Percentiles rank a stretch among this genome's conserved stretches.
phyloP scores from a whole-genome alignment of 148 eudicot genomes.

The Dysphania ambrosioides region DNA sequence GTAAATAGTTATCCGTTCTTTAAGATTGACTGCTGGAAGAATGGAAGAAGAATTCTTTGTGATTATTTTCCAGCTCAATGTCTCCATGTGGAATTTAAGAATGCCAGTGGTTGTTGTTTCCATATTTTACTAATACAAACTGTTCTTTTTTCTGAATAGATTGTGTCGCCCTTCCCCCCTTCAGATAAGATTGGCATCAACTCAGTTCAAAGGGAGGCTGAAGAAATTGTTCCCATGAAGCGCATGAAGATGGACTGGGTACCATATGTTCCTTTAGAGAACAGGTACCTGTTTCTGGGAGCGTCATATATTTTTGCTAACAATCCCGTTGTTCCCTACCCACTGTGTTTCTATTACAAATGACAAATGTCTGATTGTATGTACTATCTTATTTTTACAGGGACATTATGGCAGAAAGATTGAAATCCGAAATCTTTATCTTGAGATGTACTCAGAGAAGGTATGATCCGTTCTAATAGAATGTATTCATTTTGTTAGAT shows the following conservation, averaged over 20 bases:
- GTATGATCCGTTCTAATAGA: conserved; percentile 27
- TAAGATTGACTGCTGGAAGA: neutral
- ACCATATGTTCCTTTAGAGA: conserved; percentile 79
- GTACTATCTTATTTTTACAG: conserved; percentile 36
- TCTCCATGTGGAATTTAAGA: neutral
- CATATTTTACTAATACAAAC: neutral
- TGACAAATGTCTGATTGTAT: neutral
- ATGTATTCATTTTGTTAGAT: neutral
- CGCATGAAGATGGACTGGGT: conserved; percentile 99
- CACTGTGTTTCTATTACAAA: neutral
- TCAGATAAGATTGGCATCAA: conserved; percentile 94
- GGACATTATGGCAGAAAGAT: conserved; percentile 67
- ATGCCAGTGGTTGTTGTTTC: neutral
- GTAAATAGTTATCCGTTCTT: too few relatives aligned
- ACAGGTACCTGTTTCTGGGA: conserved; percentile 43
- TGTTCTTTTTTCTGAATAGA: conserved; percentile 40
- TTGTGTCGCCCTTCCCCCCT: conserved; percentile 90
- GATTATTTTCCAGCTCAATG: neutral
- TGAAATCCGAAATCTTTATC: conserved; percentile 73
- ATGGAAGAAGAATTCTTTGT: neutral
- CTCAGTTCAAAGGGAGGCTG: conserved; percentile 92
- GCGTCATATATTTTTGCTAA: neutral
- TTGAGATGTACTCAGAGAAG: conserved; percentile 84
- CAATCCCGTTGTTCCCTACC: neutral
- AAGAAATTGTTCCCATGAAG: conserved; percentile 94